Conservation (phyloP, 164 flowering plant species). For the Magnolia changhungtana region DNA sequence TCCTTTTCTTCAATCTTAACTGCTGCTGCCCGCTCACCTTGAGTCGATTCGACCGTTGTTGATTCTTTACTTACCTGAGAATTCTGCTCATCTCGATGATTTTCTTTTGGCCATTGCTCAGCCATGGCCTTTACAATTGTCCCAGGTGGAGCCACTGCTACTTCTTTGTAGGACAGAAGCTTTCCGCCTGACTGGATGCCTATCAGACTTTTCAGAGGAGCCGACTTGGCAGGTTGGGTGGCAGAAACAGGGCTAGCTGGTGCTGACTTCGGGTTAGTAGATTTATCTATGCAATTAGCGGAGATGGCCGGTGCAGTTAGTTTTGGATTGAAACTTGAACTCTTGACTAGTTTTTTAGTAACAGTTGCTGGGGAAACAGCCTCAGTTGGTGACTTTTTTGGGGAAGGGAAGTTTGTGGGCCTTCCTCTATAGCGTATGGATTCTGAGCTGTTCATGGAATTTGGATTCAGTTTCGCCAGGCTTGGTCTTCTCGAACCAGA, state of each 20-base stretch:
- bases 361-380: slow-evolving; percentile 17
- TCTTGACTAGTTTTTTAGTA: slow-evolving; percentile 35
- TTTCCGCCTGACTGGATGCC: slow-evolving; percentile 65
- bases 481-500: slow-evolving; percentile 35
- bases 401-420: slow-evolving; percentile 19
- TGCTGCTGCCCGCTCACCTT: slow-evolving; percentile 19
- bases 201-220: slow-evolving; percentile 36
- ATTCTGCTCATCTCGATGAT: slow-evolving; percentile 20
- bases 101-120: slow-evolving; percentile 47
- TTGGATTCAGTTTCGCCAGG: slow-evolving; percentile 44
- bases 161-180: slow-evolving; percentile 81
- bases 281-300: slow-evolving; percentile 36
- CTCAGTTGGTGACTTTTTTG: slow-evolving; percentile 25
- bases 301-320: slow-evolving; percentile 22
- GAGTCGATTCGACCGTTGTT: slow-evolving; percentile 19
- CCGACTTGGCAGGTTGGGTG: slow-evolving; percentile 38
- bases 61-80: slow-evolving; percentile 25
- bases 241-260: slow-evolving; percentile 49
- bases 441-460: slow-evolving; percentile 23
- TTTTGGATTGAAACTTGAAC: slow-evolving; percentile 27
- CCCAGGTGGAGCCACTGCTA: slow-evolving; percentile 82
- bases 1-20: slow-evolving; percentile 21
- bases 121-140: slow-evolving; percentile 53
- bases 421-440: slow-evolving; percentile 24
- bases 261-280: slow-evolving; percentile 40